Evolutionary conservation across 345 rosid genomes (phyloP), one percentile per base, ranked within the genome.

Genomic region (Populus ilicifolia): DNA sequence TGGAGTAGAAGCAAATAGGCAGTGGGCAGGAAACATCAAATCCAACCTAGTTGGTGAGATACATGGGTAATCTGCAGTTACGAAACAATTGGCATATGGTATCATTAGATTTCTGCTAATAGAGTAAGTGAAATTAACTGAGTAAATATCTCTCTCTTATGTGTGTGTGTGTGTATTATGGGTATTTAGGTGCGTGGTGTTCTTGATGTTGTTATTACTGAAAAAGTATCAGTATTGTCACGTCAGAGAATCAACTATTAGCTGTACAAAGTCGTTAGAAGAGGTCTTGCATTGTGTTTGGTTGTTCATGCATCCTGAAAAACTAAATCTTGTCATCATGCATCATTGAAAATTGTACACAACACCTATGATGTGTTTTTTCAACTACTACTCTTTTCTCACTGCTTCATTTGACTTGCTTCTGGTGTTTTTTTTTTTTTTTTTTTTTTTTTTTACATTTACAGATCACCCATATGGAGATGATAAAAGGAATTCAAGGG

Each of bases 401-500:
- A 56, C 1, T 56, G 27, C 27, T 21, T 56, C 12, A 6, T 20
- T 68, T 46, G 14, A 10, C 59, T 11, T 27, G 30, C 59, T 25
- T 11, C 63, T 14, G 11, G 9, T 33, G 5, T 33, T 33, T 33
- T 33, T 27, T 33, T 33, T 33, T 33, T 27, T 27, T 1, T 27
- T 33, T 0, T 30, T 14, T 46, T 61, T 39, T 16, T 48, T 79
- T 39, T 27, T 0, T 35, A n/a, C 8, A 6, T n/a, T 61, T 80
- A 52, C 87, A 96, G 98, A 91, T 92, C 77, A 92, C 98, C 71
- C 98, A 94, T 83, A 92, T 96, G 99, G 99, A 96, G 89, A 91
- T 94, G 99, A 92, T 96, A 75, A 96, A 96, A 86, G 99, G 99
- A 80, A 96, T 96, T 77, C 83, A 94, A 83, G 99, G 97, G 79